Base-by-base conservation (phyloP, 495 filamentous ascomycete genomes). In the Penicillium macrosclerotiorum region DNA sequence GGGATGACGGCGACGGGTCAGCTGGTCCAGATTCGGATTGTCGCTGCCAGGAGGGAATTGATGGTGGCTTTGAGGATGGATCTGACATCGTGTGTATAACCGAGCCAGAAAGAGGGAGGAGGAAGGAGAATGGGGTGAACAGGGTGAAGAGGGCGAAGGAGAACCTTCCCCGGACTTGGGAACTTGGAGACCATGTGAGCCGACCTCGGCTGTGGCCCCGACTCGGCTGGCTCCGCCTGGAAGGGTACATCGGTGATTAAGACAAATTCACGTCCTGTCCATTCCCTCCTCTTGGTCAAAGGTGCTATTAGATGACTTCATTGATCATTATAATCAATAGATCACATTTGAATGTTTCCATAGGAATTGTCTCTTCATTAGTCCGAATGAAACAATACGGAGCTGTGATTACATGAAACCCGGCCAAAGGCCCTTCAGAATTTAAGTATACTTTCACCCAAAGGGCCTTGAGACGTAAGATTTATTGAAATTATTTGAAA, bases 21-120 rank as follows among this genome's bases (percentile, higher is more conserved):
- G 47, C n/a, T 7, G 54, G 39, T 4, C 43, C 37, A 30, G 48
- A 37, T 5, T 46, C 47, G 33, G 61, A 29, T 26, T 51, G 54
- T 18, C 53, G 65, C 42, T 79, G 76, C 76, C 76, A 79, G 32
- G 65, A 40, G 8, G 76, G 74, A 26, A 79, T 76, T 3, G 71
- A 63, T 19, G 68, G 35, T 22, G 63, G 44, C 18, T 64, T 67
- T 29, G 60, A 45, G 29, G 63, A 58, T 3, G 56, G 42, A 39
- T 69, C 65, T 23, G 74, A 54, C 74, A 78, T 78, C 32, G 19
- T 57, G 36, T 31, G 16, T 8, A 11, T 42, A 5, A 22, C 17
- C 25, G n/a, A 18, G 30, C 6, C 8, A 24, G 7, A 34, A 22
- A n/a, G 38, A n/a, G 17, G 37, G 37, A 36, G 17, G 38, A 19